Conservation (phyloP, 1,284 basidiomycete species). For the Laetiporus sulphureus region DNA sequence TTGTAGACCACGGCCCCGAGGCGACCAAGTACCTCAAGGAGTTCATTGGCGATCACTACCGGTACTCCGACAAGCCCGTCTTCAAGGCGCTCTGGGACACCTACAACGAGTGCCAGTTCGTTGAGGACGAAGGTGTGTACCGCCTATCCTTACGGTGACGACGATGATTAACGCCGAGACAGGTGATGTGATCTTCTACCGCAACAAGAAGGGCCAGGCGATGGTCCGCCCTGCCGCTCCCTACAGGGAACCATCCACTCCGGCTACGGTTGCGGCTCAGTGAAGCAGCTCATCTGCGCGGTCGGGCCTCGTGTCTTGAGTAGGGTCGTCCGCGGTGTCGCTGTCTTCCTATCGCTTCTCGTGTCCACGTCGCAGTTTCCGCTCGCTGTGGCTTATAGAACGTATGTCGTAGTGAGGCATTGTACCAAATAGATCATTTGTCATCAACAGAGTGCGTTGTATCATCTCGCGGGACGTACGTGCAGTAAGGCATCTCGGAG, state of each 20-base stretch:
- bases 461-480: no score
- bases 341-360: no score
- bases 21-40: constrained; percentile 44
- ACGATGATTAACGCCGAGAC: neutral
- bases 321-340: no score
- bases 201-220: constrained; percentile 18
- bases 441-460: no score
- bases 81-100: constrained; percentile 51
- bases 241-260: constrained; percentile 2
- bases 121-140: constrained; percentile 48
- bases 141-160: neutral
- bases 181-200: constrained; percentile 22
- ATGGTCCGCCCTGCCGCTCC: constrained; percentile 12
- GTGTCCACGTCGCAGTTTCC: no score
- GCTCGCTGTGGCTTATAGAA: no score
- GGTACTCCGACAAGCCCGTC: constrained; percentile 37
- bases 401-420: no score
- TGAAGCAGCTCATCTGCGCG: no score
- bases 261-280: no score
- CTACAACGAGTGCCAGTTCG: constrained; percentile 60
- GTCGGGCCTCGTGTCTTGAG: no score
- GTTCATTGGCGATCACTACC: constrained; percentile 49
- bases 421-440: no score
- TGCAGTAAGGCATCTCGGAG: no score
- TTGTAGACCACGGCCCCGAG: constrained; percentile 38